Evolutionary conservation across 2,329 filamentous ascomycete genomes (phyloP), one percentile per base, ranked within the genome.

Genomic region (Talaromyces sp.): DNA sequence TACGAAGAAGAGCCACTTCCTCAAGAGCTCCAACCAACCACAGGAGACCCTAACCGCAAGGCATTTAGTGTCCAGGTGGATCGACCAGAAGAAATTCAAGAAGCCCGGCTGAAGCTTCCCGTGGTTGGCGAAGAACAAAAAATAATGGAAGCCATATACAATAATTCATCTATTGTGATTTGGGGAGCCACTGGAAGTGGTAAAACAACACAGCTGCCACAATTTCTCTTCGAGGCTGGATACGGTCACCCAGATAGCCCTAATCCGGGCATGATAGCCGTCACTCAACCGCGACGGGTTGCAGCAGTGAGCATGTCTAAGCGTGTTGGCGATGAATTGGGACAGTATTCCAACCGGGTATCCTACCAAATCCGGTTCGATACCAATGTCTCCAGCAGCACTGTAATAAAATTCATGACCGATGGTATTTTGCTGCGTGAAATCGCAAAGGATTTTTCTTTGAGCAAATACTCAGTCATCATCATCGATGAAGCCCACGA

Each of bases 401-500:
- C 95, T 0, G 89, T 91, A 6, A 86, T 99, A 73, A 99, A 99
- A 73, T 99, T 98, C 77, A 97, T 99, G 93, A 99, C 95, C 0
- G 95, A 99, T 74, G 95, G 95, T 82, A 92, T 99, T 29, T 80
- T 99, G 62, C 83, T 99, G 10, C 88, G 95, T 60, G 95, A 99
- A 75, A 89, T 97, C 58, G 88, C 90, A 0, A 88, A 95, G 65
- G 95, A 99, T 71, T 91, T 98, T 69, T 83, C 91, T 0, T 78
- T 99, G 51, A 86, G 84, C 55, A 96, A 96, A 68, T 99, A 99
- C 74, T 97, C 93, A 0, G 90, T 89, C 14, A 90, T 99, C 57
- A 85, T 99, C 55, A 93, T 99, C 63, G 95, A 99, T 69, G 95
- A 99, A 76, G 95, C 95, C 1, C 95, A 99, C 78, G 95, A 99